Evolutionary conservation across 2,329 filamentous ascomycete genomes (phyloP), one percentile per base, ranked within the genome.

Genomic region (Fusarium abutilonis): DNA sequence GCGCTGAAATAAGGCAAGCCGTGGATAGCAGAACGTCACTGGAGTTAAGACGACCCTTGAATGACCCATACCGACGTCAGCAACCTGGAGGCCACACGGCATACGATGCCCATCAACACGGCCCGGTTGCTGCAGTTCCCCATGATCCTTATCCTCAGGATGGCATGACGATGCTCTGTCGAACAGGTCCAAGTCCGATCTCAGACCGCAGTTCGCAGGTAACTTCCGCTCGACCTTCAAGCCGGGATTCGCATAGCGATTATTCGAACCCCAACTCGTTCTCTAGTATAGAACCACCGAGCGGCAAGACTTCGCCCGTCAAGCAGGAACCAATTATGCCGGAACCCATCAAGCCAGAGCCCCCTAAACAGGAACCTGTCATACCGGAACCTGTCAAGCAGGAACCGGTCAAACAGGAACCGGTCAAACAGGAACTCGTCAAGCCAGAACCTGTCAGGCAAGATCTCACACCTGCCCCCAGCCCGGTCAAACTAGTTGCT

Each of bases 101-200:
- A 23, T 78, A 77, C 44, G 85, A 87, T 56, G 66, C 74, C 35
- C 80, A 78, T 52, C 88, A 93, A 63, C 73, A 77, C 43, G 84
- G 83, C 4, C 83, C 88, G 21, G 86, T 91, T 57, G 82, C 87
- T 4, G 78, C 86, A 13, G 85, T 96, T 3, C 93, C 94, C 13
- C 93, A 97, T 70, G 96, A 98, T 69, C 92, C 95, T 9, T 97
- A 97, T 73, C 93, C 94, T 0, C 86, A 90, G 75, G 94, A 98
- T 73, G 94, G 93, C 5, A 98, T 98, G 93, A 97, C 94, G 0
- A 96, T 98, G 86, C 89, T 97, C 62, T 98, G 94, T 76, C 88
- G 93, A 57, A 88, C 91, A 35, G 90, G 88, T 6, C 85, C 90
- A 40, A 90, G 88, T 4, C 85, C 89, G 35, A 71, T 73, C 14